Evolutionary conservation across 2,329 filamentous ascomycete species (phyloP).

Genomic region (Diplodia intermedia): DNA sequence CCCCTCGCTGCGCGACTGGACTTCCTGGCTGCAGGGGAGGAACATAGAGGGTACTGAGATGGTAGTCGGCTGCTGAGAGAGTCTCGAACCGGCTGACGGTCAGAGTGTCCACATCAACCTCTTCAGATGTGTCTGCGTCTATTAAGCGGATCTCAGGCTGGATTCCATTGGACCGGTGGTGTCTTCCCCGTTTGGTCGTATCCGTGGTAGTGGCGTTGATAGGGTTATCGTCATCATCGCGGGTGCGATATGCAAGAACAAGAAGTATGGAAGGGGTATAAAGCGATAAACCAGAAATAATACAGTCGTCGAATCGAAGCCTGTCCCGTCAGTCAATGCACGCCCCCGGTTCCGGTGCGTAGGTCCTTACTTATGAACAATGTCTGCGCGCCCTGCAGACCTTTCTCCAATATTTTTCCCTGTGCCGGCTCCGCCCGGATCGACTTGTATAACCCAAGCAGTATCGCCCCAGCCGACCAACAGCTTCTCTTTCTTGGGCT

Average conservation of each 20-base stretch:
- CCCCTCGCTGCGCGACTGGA: conserved; percentile 69
- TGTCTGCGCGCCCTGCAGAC: conserved; percentile 81
- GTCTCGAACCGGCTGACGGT: conserved; percentile 86
- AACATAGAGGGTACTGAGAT: conserved; percentile 82
- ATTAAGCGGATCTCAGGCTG: conserved; percentile 91
- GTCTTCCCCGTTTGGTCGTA: conserved; percentile 66
- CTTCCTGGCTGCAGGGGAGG: conserved; percentile 65
- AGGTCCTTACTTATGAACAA: conserved; percentile 82
- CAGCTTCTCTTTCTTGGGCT: conserved; percentile 69
- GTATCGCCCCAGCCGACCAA: conserved; percentile 95
- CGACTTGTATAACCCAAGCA: conserved; percentile 93
- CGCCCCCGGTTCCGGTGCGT: not conserved
- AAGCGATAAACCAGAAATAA: conserved; percentile 94
- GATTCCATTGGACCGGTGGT: conserved; percentile 76
- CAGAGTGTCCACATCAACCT: conserved; percentile 86
- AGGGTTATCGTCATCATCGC: conserved; percentile 71
- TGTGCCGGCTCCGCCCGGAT: conserved; percentile 72
- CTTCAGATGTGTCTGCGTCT: conserved; percentile 80
- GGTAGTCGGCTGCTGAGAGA: conserved; percentile 88
- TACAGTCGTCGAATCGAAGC: conserved; percentile 89
- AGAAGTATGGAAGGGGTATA: conserved; percentile 92
- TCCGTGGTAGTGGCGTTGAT: conserved; percentile 55
- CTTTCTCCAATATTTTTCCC: conserved; percentile 73
- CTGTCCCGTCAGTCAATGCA: conserved; percentile 55
- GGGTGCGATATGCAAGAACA: conserved; percentile 86